These are phyloP conservation scores for Gaeumannomyces sp. DNA, from an alignment of 2,329 filamentous ascomycete genomes.

Conservation along the genomic window DNA sequence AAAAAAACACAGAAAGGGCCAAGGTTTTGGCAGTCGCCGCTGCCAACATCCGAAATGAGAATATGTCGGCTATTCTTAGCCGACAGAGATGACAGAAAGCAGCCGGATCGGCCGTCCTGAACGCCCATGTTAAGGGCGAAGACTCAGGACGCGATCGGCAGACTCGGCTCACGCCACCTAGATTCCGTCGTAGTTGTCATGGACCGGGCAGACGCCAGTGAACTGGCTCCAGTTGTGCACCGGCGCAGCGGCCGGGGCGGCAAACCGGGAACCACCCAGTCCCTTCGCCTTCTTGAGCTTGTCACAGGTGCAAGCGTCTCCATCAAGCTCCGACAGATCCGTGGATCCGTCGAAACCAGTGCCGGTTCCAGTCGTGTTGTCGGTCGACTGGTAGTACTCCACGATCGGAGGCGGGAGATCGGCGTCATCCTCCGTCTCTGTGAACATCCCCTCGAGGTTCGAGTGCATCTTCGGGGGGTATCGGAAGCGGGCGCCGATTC, in stretches of 20 bases:
- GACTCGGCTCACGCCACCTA: neutral
- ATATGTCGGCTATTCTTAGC: too few relatives aligned
- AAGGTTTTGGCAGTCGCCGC: too few relatives aligned
- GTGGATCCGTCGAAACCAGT: too few relatives aligned
- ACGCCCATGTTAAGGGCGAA: too few relatives aligned
- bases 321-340: neutral
- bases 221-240: slow-evolving; percentile 1
- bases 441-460: neutral
- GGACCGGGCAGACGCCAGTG: slow-evolving; percentile 7
- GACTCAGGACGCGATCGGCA: too few relatives aligned
- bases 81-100: too few relatives aligned
- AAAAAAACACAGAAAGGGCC: too few relatives aligned
- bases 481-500: neutral
- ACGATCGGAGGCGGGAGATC: neutral
- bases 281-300: slow-evolving; percentile 1
- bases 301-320: slow-evolving; percentile 3
- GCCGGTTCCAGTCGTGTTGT: too few relatives aligned
- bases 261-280: slow-evolving; percentile 5
- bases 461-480: neutral
- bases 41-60: too few relatives aligned
- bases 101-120: too few relatives aligned
- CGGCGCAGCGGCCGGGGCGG: neutral
- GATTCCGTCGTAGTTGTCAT: neutral
- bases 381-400: slow-evolving; percentile 4
- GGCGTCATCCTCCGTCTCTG: neutral